Conservation (phyloP, 2,329 filamentous ascomycete genomes). For the Talaromyces rugulosus region DNA sequence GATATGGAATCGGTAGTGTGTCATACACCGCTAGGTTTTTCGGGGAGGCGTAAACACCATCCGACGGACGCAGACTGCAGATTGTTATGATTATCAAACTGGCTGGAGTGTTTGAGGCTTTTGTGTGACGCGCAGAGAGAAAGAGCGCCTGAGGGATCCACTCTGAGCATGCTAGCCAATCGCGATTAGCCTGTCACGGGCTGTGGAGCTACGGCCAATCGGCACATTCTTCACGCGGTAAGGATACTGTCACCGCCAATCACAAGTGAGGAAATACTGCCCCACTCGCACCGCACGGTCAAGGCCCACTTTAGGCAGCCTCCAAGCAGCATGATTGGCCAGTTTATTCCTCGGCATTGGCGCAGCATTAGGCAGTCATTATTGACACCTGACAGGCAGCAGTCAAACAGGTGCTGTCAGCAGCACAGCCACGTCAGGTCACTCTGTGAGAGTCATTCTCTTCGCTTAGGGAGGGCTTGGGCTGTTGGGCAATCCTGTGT, state of each 20-base stretch:
- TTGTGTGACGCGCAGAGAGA: background rate
- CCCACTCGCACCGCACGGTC: background rate
- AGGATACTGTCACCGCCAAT: background rate
- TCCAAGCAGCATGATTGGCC: background rate
- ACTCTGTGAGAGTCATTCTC: too few species aligned
- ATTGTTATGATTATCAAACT: background rate
- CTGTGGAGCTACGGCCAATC: background rate
- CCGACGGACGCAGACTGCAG: background rate
- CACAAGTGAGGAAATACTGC: background rate
- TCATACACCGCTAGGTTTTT: background rate
- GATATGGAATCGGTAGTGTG: background rate
- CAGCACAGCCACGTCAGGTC: background rate
- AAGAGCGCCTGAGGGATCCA: background rate
- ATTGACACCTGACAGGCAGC: background rate
- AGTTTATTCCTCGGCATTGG: background rate
- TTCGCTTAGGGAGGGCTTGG: too few species aligned
- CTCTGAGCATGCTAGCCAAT: background rate
- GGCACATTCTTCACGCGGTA: background rate
- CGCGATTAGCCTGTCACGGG: background rate
- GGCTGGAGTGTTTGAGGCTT: background rate
- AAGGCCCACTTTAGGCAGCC: background rate
- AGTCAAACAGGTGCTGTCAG: background rate
- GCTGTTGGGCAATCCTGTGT: background rate
- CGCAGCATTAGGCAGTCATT: background rate
- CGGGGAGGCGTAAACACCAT: too few species aligned